Conservation (phyloP, 345 rosid species). For the Carallia brachiata region DNA sequence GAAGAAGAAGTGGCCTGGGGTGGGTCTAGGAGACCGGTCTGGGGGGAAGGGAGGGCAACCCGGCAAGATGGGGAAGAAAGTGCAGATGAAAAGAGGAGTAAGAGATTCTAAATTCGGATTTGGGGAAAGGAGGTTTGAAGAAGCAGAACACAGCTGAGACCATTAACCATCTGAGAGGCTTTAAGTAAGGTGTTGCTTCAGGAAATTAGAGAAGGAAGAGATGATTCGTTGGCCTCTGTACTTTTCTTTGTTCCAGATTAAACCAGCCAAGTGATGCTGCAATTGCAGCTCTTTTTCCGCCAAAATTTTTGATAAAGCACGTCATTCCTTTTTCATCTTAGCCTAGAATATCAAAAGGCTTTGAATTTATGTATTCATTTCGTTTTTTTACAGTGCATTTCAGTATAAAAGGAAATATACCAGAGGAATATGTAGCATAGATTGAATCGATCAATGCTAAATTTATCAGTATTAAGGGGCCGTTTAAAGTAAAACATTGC, state of each 20-base stretch:
- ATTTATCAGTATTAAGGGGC: too few relatives aligned
- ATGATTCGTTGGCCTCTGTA: conserved; percentile 9
- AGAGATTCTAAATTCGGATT: conserved; percentile 56
- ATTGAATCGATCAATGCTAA: too few relatives aligned
- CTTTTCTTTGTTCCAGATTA: neutral
- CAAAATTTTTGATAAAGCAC: too few relatives aligned
- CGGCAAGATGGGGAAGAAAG: conserved; percentile 15
- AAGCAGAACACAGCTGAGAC: conserved; percentile 67
- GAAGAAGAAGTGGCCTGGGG: conserved; percentile 63
- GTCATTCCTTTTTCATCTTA: too few relatives aligned
- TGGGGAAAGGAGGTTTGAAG: conserved; percentile 55
- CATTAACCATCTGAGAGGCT: conserved; percentile 29
- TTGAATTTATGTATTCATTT: too few relatives aligned
- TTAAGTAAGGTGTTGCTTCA: conserved; percentile 25
- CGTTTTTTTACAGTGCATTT: too few relatives aligned
- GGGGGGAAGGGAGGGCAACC: conserved; percentile 49
- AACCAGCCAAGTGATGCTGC: neutral
- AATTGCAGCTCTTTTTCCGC: too few relatives aligned
- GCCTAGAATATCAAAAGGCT: too few relatives aligned
- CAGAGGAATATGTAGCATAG: too few relatives aligned
- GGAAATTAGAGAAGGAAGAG: conserved; percentile 64
- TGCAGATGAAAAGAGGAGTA: conserved; percentile 33
- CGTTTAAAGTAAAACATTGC: too few relatives aligned
- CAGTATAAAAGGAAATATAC: too few relatives aligned
- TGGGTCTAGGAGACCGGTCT: conserved; percentile 55